Evolutionary conservation across 140 eudicot genomes (phyloP).

Genomic region (Stevia rebaudiana): DNA sequence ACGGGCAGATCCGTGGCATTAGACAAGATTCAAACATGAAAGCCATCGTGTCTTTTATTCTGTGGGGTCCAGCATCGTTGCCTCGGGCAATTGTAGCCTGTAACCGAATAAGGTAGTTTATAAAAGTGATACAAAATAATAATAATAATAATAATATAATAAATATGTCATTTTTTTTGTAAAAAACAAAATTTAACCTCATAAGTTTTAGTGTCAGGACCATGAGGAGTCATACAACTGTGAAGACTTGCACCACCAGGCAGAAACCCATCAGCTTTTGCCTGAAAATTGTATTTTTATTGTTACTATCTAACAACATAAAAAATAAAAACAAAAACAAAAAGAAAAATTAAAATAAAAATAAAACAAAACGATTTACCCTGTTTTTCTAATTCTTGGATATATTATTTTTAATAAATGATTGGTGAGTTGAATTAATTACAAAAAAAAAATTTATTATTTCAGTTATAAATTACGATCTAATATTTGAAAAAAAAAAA

Average conservation of each 20-base stretch:
- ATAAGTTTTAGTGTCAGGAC: conserved; percentile 95
- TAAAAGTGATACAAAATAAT: not conserved
- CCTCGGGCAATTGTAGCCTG: conserved; percentile 79
- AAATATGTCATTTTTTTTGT: not conserved
- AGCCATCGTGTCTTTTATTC: conserved; percentile 71
- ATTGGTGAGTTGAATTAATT: not conserved
- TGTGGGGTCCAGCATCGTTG: conserved; percentile 64
- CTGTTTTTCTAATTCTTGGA: too few species aligned
- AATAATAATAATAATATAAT: too few species aligned
- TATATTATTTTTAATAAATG: too few species aligned
- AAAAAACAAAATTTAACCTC: conserved; percentile 50
- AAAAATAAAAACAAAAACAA: not conserved
- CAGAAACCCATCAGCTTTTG: conserved; percentile 95
- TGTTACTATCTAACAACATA: not conserved
- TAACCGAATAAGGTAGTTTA: not conserved
- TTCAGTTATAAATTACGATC: not conserved
- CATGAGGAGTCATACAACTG: conserved; percentile 99
- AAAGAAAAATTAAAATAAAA: too few species aligned
- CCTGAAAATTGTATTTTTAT: conserved; percentile 42
- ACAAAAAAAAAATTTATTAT: not conserved
- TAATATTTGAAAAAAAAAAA: not conserved
- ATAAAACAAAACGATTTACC: too few species aligned
- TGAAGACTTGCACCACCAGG: conserved; percentile 99
- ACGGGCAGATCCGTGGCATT: conserved; percentile 74
- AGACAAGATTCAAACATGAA: conserved; percentile 97